Conservation (phyloP, 441 rosid genomes). For the Hura crepitans region DNA sequence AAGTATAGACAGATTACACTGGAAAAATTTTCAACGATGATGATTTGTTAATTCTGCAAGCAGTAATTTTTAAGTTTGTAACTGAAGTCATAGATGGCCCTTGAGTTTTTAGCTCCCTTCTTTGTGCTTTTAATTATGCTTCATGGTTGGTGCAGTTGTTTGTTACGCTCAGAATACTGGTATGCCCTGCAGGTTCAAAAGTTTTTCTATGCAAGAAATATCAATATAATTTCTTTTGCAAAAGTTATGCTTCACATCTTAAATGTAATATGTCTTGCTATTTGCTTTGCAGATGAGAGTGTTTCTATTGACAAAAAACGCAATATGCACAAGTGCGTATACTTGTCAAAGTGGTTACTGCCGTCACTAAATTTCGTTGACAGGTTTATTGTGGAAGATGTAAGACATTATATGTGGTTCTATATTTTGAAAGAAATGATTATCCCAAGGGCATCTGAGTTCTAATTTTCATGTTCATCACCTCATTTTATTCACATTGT, state of each 20-base stretch:
- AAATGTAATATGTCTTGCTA: neutral
- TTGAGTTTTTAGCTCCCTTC: neutral
- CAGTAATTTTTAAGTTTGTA: neutral
- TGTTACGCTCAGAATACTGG: slow-evolving; percentile 60
- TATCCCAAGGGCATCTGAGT: neutral
- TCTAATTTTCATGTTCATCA: neutral
- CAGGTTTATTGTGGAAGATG: slow-evolving; percentile 56
- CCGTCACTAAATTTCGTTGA: slow-evolving; percentile 52
- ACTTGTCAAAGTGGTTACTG: slow-evolving; percentile 56
- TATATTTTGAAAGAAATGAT: neutral
- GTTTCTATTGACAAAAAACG: slow-evolving; percentile 24
- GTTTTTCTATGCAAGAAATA: slow-evolving; percentile 10
- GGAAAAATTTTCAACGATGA: neutral
- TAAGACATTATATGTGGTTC: slow-evolving; percentile 26
- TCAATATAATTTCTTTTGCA: neutral
- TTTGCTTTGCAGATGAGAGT: slow-evolving; percentile 41
- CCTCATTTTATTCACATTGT: neutral
- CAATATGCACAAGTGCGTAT: slow-evolving; percentile 24
- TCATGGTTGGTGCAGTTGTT: slow-evolving; percentile 50
- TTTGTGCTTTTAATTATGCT: slow-evolving; percentile 14
- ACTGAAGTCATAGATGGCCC: neutral
- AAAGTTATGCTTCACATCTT: neutral
- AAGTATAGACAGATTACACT: neutral
- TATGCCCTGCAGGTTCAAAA: slow-evolving; percentile 45
- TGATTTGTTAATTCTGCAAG: neutral